phyloP scores from a whole-genome alignment of 2,329 filamentous ascomycete genomes.

The Purpureocillium lavendulum region DNA sequence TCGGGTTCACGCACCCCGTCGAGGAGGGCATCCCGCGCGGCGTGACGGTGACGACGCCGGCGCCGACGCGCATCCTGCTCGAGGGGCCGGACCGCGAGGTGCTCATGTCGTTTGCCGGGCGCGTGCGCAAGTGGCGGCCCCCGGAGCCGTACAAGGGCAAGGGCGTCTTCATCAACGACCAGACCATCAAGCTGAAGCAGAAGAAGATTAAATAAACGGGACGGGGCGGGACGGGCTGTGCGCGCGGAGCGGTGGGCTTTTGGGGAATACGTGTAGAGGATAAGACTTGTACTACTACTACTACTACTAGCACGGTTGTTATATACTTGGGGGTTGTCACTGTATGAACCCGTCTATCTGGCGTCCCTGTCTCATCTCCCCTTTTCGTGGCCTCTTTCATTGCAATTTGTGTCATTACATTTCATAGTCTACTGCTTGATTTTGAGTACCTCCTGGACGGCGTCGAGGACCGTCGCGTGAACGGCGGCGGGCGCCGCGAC shows the following conservation, averaged over 20 bases:
- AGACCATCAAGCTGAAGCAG: conserved; percentile 96
- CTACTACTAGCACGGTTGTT: conserved; percentile 4
- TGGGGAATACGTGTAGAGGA: too few relatives aligned
- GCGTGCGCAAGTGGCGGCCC: conserved; percentile 78
- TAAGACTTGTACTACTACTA: conserved; percentile 1
- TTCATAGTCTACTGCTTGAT: conserved; percentile 22
- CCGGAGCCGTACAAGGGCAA: conserved; percentile 99
- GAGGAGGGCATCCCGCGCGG: conserved; percentile 78
- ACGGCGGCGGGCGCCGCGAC: conserved; percentile 75
- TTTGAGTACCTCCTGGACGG: conserved; percentile 69
- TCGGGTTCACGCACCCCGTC: conserved; percentile 93
- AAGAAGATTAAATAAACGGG: conserved; percentile 81
- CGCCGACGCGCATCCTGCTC: conserved; percentile 83
- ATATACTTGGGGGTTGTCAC: not conserved
- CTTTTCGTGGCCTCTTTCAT: too few relatives aligned
- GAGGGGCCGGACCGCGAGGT: conserved; percentile 82
- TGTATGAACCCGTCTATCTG: not conserved
- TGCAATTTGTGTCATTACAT: too few relatives aligned
- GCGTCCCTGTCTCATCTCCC: not conserved
- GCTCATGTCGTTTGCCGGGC: conserved; percentile 84
- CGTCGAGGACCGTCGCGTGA: conserved; percentile 68
- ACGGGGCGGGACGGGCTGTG: too few relatives aligned
- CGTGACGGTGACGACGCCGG: conserved; percentile 78
- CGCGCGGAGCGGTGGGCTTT: too few relatives aligned
- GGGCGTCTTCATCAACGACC: conserved; percentile 95